phyloP scores from a whole-genome alignment of 441 rosid species.

The Croton laevigatus region DNA sequence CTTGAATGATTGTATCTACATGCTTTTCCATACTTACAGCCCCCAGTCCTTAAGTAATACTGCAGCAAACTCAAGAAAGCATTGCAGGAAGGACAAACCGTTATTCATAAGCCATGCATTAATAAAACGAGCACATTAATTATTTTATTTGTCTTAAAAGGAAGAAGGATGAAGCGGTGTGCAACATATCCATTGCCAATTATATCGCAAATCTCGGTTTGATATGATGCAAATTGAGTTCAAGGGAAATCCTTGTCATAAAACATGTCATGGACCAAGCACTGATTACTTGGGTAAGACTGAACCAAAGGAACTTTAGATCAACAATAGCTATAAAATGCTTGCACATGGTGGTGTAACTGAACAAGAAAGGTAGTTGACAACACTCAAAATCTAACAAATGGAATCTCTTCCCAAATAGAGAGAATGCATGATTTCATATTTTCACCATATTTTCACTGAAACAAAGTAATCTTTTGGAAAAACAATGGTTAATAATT shows the following conservation, averaged over 20 bases:
- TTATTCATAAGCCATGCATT: constrained; percentile 6
- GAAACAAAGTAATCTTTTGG: background rate
- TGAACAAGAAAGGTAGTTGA: background rate
- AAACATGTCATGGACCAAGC: background rate
- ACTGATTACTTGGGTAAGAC: background rate
- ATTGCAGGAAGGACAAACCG: constrained; percentile 12
- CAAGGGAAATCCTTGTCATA: background rate
- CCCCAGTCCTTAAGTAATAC: constrained; percentile 89
- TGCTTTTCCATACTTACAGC: constrained; percentile 88
- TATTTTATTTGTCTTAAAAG: background rate
- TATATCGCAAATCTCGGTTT: background rate
- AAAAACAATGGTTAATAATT: background rate
- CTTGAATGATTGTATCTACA: constrained; percentile 80
- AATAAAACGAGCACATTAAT: background rate
- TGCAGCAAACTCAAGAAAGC: constrained; percentile 40
- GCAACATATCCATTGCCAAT: background rate
- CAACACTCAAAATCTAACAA: constrained; percentile 7
- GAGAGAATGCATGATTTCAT: background rate
- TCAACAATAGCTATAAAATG: background rate
- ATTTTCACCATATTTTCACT: background rate
- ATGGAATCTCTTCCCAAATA: background rate
- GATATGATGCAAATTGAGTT: constrained; percentile 2
- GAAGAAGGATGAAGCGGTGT: background rate
- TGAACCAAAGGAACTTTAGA: background rate
- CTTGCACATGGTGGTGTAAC: background rate